Evolutionary conservation across 2,329 filamentous ascomycete species (phyloP).

Genomic region (Pseudogymnoascus sp.): DNA sequence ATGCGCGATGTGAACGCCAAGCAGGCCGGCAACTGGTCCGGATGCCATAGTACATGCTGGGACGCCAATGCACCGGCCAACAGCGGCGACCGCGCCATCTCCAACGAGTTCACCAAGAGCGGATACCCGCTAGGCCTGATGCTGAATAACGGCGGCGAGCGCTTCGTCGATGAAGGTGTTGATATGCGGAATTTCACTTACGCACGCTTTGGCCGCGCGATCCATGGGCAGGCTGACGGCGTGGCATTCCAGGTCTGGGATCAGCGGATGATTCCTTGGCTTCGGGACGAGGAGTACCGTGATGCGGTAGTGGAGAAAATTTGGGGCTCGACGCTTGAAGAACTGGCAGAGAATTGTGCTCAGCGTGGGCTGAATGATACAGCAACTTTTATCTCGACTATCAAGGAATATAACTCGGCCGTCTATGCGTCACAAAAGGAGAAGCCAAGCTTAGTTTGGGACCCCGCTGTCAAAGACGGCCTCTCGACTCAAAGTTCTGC

Average conservation of each 20-base stretch:
- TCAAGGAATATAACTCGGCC: slow-evolving; percentile 51
- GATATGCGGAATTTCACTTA: slow-evolving; percentile 62
- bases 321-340: slow-evolving; percentile 33
- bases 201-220: slow-evolving; percentile 55
- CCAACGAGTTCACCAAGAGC: slow-evolving; percentile 62
- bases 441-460: slow-evolving; percentile 40
- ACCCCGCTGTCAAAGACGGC: slow-evolving; percentile 54
- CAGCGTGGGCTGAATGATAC: slow-evolving; percentile 39
- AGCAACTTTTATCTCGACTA: slow-evolving; percentile 41
- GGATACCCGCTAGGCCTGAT: slow-evolving; percentile 61
- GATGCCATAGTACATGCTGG: slow-evolving; percentile 50
- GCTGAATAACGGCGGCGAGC: slow-evolving; percentile 48
- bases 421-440: slow-evolving; percentile 40
- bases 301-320: slow-evolving; percentile 43
- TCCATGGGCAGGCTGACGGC: slow-evolving; percentile 49
- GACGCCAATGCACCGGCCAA: slow-evolving; percentile 51
- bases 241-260: slow-evolving; percentile 61
- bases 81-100: slow-evolving; percentile 47
- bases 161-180: slow-evolving; percentile 60
- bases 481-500: slow-evolving; percentile 49
- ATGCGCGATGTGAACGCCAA: slow-evolving; percentile 43
- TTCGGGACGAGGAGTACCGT: slow-evolving; percentile 55
- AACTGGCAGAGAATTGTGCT: slow-evolving; percentile 44
- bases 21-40: slow-evolving; percentile 51
- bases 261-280: slow-evolving; percentile 39